Conservation (phyloP, 345 rosid species). For the Excoecaria agallocha region DNA sequence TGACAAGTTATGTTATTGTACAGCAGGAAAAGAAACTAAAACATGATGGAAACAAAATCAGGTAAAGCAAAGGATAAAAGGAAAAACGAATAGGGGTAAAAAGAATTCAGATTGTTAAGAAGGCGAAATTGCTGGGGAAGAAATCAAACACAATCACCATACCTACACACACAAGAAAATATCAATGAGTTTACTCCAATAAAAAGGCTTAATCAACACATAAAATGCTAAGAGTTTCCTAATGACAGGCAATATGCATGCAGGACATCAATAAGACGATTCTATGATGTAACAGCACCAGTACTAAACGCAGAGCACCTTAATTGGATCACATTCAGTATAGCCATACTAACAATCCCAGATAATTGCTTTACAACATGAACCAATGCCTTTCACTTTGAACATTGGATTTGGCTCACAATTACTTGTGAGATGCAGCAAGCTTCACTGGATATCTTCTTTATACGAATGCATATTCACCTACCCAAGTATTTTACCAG, state of each 20-base stretch:
- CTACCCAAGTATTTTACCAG: background rate
- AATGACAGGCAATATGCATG: background rate
- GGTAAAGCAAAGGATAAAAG: background rate
- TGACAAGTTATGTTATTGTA: conserved; percentile 12
- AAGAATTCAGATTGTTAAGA: conserved; percentile 20
- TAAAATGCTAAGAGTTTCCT: background rate
- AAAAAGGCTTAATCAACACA: background rate
- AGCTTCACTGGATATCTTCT: conserved; percentile 7
- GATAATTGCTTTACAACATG: background rate
- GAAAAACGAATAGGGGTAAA: background rate
- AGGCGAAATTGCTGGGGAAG: conserved; percentile 15
- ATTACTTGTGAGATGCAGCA: background rate
- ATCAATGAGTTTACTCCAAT: background rate
- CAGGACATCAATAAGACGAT: background rate
- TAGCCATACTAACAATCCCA: background rate
- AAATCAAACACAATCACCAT: conserved; percentile 8
- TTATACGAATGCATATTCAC: background rate
- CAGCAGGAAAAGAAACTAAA: conserved; percentile 8
- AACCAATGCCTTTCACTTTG: background rate
- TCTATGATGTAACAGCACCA: background rate
- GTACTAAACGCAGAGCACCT: background rate
- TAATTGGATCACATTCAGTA: background rate
- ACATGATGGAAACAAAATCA: conserved; percentile 2
- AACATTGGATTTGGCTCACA: background rate
- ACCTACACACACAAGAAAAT: conserved; percentile 26